Base-by-base conservation (phyloP, 2,329 filamentous ascomycete genomes). In the Penicillium sp. region DNA sequence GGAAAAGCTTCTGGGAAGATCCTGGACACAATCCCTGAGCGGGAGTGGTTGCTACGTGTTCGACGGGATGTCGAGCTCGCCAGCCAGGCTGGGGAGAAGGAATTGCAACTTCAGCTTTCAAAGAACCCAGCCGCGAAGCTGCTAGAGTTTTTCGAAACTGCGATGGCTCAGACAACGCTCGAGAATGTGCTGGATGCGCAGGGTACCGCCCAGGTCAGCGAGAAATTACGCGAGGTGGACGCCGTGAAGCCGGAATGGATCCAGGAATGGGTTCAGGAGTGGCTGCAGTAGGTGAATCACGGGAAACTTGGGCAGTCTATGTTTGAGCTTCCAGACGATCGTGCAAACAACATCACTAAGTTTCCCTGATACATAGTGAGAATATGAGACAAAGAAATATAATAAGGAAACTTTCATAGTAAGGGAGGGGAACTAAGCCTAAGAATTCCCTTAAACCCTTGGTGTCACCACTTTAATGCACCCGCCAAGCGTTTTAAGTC, bases 81-180 rank as follows among this genome's bases (percentile, higher is more conserved):
- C n/a, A 35, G 26, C 26, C 22, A 42, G n/a, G n/a, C 40, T 26
- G 29, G 27, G 9, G 27, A 51, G 7, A 33, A 27, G 7, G 25
- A 43, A 25, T 14, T 51, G 14, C 37, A 43, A 35, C 40, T 23
- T 23, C n/a, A n/a, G n/a, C 27, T 50, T 8, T 8, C 12, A 4
- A 35, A 44, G 25, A 51, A 51, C n/a, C 49, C 51, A 22, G 51
- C 51, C 23, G 43, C 31, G 4, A 53, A 53, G 18, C 25, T 53
- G 2, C 8, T 53, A 2, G 43, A 42, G 6, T 47, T 53, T n/a
- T 53, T 53, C 11, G 42, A 53, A 15, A n/a, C 6, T 4, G 6
- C 31, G 1, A 14, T 43, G 27, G n/a, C 49, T 11, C 26, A 44
- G 3, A 25, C 26, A 2, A 33, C n/a, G 6, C 8, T n/a, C 14